phyloP scores from a whole-genome alignment of 352 stramenopile genomes.

The Phytophthora citricola region DNA sequence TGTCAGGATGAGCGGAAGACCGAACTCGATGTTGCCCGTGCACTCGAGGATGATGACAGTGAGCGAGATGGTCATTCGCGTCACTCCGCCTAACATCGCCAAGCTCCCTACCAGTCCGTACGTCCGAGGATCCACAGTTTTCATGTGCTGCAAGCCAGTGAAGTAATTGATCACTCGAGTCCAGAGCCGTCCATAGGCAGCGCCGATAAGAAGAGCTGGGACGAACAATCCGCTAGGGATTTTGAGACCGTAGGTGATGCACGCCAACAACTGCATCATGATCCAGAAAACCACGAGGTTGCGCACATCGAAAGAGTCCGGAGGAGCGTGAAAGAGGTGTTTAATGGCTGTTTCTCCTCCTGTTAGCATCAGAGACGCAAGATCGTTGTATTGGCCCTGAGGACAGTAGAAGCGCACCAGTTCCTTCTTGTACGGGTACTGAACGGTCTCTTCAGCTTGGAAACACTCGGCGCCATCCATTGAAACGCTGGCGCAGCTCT shows the following conservation, averaged over 20 bases:
- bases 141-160: constrained; percentile 53
- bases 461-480: constrained; percentile 69
- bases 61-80: constrained; percentile 98
- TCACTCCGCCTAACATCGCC: constrained; percentile 96
- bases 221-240: constrained; percentile 98
- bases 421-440: constrained; percentile 87
- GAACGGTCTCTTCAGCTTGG: constrained; percentile 66
- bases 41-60: constrained; percentile 99
- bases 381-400: constrained; percentile 97
- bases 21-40: constrained; percentile 98
- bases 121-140: constrained; percentile 85
- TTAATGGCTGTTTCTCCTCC: constrained; percentile 94
- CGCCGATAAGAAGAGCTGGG: constrained; percentile 94
- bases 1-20: constrained; percentile 97
- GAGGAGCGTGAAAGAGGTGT: constrained; percentile 94
- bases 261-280: constrained; percentile 83
- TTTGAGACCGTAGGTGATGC: constrained; percentile 96
- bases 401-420: constrained; percentile 96
- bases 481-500: constrained; percentile 58
- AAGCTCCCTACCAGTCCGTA: constrained; percentile 97
- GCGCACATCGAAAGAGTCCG: constrained; percentile 75
- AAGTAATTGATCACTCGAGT: constrained; percentile 89
- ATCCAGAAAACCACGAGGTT: constrained; percentile 81
- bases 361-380: constrained; percentile 95
- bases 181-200: constrained; percentile 94